phyloP scores from a whole-genome alignment of 805 yeast genomes.

The Cyberlindnera meyerae region DNA sequence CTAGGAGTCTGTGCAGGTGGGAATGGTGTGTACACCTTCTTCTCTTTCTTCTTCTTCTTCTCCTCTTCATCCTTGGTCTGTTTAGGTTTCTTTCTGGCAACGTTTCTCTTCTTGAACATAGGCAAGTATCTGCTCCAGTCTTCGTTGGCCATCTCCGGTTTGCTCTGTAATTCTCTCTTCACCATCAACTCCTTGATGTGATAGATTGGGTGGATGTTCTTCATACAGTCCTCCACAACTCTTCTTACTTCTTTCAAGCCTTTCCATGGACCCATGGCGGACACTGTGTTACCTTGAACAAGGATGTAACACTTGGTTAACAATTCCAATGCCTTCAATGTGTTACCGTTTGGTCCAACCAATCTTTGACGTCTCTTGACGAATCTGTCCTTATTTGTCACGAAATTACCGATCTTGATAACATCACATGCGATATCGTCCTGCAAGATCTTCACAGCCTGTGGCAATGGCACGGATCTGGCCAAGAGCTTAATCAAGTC shows the following conservation, averaged over 20 bases:
- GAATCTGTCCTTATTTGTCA: conserved; percentile 87
- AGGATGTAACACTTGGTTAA: conserved; percentile 92
- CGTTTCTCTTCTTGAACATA: conserved; percentile 92
- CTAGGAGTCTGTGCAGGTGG: conserved; percentile 97
- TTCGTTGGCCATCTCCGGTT: conserved; percentile 91
- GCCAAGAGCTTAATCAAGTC: conserved; percentile 91
- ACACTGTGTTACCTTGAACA: conserved; percentile 96
- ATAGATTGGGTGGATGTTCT: conserved; percentile 94
- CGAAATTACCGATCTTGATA: conserved; percentile 87
- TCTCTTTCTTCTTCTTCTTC: conserved; percentile 35
- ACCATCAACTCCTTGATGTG: conserved; percentile 97
- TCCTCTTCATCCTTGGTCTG: conserved; percentile 48
- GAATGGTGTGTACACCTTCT: conserved; percentile 92
- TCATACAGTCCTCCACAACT: conserved; percentile 97
- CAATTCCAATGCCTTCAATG: conserved; percentile 90
- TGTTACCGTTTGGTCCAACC: conserved; percentile 96
- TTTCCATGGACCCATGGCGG: conserved; percentile 94
- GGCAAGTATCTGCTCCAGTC: conserved; percentile 97
- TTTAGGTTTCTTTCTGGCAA: conserved; percentile 86
- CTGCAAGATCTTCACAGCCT: conserved; percentile 84
- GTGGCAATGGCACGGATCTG: conserved; percentile 95
- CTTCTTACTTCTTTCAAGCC: conserved; percentile 90
- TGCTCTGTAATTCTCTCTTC: conserved; percentile 88
- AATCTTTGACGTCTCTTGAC: conserved; percentile 93
- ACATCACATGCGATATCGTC: conserved; percentile 96